Conservation (phyloP, 306 rosid genomes). For the Fragaria iinumae region DNA sequence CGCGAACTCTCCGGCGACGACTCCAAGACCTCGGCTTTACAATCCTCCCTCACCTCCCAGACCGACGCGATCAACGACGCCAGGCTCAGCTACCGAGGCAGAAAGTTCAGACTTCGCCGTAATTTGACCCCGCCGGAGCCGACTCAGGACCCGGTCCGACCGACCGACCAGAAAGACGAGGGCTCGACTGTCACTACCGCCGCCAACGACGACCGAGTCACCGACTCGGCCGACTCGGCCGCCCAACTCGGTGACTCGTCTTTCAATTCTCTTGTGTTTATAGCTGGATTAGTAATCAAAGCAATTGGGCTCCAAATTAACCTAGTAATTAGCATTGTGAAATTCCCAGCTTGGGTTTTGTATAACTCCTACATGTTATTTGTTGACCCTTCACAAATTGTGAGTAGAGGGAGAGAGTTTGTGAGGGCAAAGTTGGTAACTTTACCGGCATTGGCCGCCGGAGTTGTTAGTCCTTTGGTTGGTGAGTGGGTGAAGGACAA, state of each 20-base stretch:
- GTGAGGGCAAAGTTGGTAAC: slow-evolving; percentile 22
- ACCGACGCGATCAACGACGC: neutral
- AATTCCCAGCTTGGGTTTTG: slow-evolving; percentile 45
- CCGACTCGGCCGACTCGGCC: slow-evolving; percentile 49
- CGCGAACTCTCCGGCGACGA: slow-evolving; percentile 18
- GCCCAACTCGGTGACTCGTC: slow-evolving; percentile 33
- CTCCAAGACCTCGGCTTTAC: slow-evolving; percentile 12
- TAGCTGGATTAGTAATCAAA: slow-evolving; percentile 51
- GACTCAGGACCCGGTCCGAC: slow-evolving; percentile 25
- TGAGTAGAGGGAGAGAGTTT: slow-evolving; percentile 35
- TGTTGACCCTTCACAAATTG: slow-evolving; percentile 53
- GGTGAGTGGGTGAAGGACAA: slow-evolving; percentile 40
- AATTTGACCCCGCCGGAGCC: slow-evolving; percentile 20
- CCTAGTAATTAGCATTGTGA: slow-evolving; percentile 38
- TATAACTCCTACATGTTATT: slow-evolving; percentile 40
- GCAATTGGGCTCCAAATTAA: slow-evolving; percentile 54
- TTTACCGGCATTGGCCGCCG: slow-evolving; percentile 19
- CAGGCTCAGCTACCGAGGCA: slow-evolving; percentile 22
- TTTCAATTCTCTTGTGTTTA: slow-evolving; percentile 36
- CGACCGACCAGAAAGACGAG: slow-evolving; percentile 34
- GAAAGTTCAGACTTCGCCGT: slow-evolving; percentile 14
- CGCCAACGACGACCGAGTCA: slow-evolving; percentile 22
- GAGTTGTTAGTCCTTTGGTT: slow-evolving; percentile 29
- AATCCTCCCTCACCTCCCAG: slow-evolving; percentile 19
- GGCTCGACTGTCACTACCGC: slow-evolving; percentile 50